phyloP scores from a whole-genome alignment of 1,139 yeast species.

The Hyphopichia fennica region DNA sequence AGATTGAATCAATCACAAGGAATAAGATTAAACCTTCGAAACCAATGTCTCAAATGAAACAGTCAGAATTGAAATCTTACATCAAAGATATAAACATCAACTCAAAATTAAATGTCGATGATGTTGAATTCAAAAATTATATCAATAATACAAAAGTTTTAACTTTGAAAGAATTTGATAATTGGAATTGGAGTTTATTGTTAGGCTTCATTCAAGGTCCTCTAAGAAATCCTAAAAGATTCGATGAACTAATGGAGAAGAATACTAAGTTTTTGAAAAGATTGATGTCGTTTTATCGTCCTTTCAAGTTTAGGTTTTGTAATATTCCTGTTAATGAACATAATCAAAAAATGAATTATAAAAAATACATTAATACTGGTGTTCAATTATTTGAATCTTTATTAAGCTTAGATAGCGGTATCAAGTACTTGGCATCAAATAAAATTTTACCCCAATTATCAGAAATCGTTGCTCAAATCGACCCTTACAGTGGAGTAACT shows the following conservation, averaged over 20 bases:
- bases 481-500: constrained; percentile 72
- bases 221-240: constrained; percentile 61
- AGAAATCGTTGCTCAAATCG: constrained; percentile 83
- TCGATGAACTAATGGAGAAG: constrained; percentile 76
- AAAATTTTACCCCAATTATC: constrained; percentile 84
- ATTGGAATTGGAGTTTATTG: constrained; percentile 87
- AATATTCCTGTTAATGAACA: constrained; percentile 26
- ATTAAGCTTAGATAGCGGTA: constrained; percentile 64
- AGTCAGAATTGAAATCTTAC: constrained; percentile 20
- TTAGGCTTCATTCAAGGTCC: constrained; percentile 78
- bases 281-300: constrained; percentile 82
- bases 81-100: constrained; percentile 44
- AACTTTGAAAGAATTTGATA: constrained; percentile 72
- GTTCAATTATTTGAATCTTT: constrained; percentile 68
- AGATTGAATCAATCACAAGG: constrained; percentile 23
- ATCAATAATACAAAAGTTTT: constrained; percentile 69
- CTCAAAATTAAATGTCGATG: constrained; percentile 62
- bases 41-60: constrained; percentile 18
- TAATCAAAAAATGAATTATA: constrained; percentile 37
- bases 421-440: constrained; percentile 64
- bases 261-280: constrained; percentile 83
- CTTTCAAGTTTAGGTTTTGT: constrained; percentile 85
- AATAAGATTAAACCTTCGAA: constrained; percentile 13
- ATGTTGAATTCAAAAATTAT: constrained; percentile 64
- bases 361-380: constrained; percentile 68